phyloP scores from a whole-genome alignment of 306 rosid species.

The Mimosa bimucronata region DNA sequence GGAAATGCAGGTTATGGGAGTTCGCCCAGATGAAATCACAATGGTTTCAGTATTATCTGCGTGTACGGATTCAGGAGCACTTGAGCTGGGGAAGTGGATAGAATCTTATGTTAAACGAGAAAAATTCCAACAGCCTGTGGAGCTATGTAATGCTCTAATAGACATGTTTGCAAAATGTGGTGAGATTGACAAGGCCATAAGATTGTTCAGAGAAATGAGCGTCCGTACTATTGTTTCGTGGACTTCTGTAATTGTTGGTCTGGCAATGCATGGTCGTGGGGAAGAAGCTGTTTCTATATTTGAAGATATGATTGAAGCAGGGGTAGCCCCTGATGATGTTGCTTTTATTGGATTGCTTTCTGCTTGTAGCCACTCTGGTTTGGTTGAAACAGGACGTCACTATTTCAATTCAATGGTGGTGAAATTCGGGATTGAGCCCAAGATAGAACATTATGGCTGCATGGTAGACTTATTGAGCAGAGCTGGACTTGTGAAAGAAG shows the following conservation, averaged over 20 bases:
- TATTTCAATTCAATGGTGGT: conserved; percentile 66
- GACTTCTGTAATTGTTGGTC: conserved; percentile 87
- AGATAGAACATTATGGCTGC: conserved; percentile 92
- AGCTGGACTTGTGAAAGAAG: conserved; percentile 83
- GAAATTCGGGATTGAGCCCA: conserved; percentile 59
- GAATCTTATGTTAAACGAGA: conserved; percentile 71
- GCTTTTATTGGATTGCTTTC: conserved; percentile 83
- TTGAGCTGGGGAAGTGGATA: conserved; percentile 91
- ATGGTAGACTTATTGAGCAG: conserved; percentile 87
- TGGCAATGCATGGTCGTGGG: conserved; percentile 92
- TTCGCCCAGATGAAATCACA: conserved; percentile 81
- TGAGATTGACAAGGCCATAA: conserved; percentile 70
- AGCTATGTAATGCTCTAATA: conserved; percentile 81
- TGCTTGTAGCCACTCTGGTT: conserved; percentile 86
- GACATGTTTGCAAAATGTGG: conserved; percentile 97
- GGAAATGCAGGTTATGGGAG: conserved; percentile 75
- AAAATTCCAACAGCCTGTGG: conserved; percentile 57
- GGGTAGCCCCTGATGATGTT: conserved; percentile 77
- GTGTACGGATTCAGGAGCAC: conserved; percentile 81
- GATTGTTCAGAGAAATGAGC: conserved; percentile 59
- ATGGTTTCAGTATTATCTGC: conserved; percentile 84
- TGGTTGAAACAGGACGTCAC: conserved; percentile 66
- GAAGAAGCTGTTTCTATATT: conserved; percentile 66
- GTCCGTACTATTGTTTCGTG: conserved; percentile 75
- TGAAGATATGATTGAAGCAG: conserved; percentile 69